phyloP scores from a whole-genome alignment of 129 eudicot genomes.

The Sambucus nigra region DNA sequence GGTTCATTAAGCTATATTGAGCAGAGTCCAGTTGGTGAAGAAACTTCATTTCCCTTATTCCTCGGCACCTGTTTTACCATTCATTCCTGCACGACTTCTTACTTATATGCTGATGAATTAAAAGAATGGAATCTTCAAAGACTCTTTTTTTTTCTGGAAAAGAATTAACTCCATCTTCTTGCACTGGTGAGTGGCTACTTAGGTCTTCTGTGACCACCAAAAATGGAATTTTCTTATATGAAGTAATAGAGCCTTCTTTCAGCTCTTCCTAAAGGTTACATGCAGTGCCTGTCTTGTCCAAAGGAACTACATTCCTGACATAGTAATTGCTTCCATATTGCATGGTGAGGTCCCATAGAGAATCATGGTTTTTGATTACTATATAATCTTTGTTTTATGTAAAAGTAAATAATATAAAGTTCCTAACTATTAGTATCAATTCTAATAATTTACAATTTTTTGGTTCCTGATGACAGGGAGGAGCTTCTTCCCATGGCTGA shows the following conservation, averaged over 20 bases:
- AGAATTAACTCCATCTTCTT: not conserved
- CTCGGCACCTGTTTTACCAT: no score
- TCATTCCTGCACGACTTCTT: not conserved
- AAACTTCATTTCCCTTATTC: not conserved
- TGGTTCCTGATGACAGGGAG: constrained; percentile 36
- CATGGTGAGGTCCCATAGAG: not conserved
- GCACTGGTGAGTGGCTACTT: not conserved
- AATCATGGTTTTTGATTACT: constrained; percentile 1
- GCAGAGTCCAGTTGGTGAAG: not conserved
- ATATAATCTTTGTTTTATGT: no score
- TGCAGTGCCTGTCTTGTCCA: no score
- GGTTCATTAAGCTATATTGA: not conserved
- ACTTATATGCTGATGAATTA: not conserved
- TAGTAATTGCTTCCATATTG: not conserved
- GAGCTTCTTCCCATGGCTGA: constrained; percentile 89
- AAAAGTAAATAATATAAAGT: no score
- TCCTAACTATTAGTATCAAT: no score
- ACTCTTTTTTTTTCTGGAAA: no score
- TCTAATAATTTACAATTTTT: no score
- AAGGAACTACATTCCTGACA: no score
- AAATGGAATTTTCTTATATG: no score
- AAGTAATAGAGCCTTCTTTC: no score
- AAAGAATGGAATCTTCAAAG: not conserved
- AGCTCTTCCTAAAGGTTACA: no score
- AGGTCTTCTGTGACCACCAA: not conserved